Conservation (phyloP, 495 filamentous ascomycete species). For the Amniculicola lignicola region DNA sequence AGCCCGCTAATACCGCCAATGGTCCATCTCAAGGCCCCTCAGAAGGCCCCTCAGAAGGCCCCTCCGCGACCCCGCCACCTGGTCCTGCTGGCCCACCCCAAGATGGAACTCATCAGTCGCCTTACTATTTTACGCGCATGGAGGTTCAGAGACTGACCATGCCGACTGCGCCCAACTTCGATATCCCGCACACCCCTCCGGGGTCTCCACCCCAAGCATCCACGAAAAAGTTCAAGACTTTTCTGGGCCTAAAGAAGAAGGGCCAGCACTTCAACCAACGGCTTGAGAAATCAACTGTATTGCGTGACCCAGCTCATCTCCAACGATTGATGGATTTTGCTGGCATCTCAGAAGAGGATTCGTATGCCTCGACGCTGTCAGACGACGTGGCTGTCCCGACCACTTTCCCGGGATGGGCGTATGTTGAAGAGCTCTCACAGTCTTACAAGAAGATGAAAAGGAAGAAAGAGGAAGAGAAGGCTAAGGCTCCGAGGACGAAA, state of each 20-base stretch:
- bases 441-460: constrained; percentile 60
- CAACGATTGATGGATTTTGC: constrained; percentile 79
- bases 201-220: constrained; percentile 62
- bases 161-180: constrained; percentile 71
- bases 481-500: constrained; percentile 53
- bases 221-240: constrained; percentile 75
- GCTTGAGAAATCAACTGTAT: constrained; percentile 62
- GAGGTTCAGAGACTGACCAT: constrained; percentile 78
- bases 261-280: constrained; percentile 90
- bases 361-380: constrained; percentile 74
- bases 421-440: constrained; percentile 66
- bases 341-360: constrained; percentile 61
- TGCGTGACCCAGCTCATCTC: constrained; percentile 78
- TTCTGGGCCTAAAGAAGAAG: constrained; percentile 78
- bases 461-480: constrained; percentile 57
- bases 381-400: constrained; percentile 64
- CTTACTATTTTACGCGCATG: constrained; percentile 63
- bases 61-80: constrained; percentile 45
- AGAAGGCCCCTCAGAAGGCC: constrained; percentile 33
- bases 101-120: constrained; percentile 53
- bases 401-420: constrained; percentile 66
- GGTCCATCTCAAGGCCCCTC: constrained; percentile 42
- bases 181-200: constrained; percentile 82
- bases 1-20: not conserved
- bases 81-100: constrained; percentile 28